These are phyloP conservation scores for Glutinoglossum americanum DNA, from an alignment of 495 filamentous ascomycete genomes.

Conservation along the genomic window DNA sequence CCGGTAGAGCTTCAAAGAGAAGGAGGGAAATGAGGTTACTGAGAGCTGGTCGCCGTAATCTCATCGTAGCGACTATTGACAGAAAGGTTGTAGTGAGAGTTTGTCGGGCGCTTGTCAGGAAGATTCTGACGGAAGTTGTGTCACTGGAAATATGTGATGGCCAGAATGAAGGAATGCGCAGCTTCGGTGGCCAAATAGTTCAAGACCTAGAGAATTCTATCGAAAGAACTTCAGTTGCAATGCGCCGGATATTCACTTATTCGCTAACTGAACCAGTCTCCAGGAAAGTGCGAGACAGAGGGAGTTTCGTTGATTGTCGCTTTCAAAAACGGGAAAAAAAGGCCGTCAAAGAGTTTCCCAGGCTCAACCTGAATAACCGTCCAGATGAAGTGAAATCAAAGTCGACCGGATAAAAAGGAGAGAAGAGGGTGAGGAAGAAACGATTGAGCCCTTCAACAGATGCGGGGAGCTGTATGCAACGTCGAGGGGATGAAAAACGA, in stretches of 20 bases:
- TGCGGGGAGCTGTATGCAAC: background rate
- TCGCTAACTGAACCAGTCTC: background rate
- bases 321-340: background rate
- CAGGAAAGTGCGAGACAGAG: background rate
- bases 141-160: background rate
- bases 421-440: background rate
- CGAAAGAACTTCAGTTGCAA: background rate
- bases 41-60: background rate
- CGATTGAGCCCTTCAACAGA: background rate
- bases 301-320: background rate
- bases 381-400: background rate
- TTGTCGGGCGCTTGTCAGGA: background rate
- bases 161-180: background rate
- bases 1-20: constrained; percentile 16
- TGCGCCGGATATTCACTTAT: background rate
- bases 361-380: background rate
- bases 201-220: background rate
- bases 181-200: background rate
- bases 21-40: background rate
- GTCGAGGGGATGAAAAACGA: background rate
- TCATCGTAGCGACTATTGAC: background rate
- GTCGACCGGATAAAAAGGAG: background rate
- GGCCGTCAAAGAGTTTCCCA: background rate
- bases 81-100: background rate
- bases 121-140: background rate